A percentile compares a stretch with the other conserved stretches of the same genome.
Conservation (phyloP, 768 basidiomycete species). For the Calvatia gigantea region DNA sequence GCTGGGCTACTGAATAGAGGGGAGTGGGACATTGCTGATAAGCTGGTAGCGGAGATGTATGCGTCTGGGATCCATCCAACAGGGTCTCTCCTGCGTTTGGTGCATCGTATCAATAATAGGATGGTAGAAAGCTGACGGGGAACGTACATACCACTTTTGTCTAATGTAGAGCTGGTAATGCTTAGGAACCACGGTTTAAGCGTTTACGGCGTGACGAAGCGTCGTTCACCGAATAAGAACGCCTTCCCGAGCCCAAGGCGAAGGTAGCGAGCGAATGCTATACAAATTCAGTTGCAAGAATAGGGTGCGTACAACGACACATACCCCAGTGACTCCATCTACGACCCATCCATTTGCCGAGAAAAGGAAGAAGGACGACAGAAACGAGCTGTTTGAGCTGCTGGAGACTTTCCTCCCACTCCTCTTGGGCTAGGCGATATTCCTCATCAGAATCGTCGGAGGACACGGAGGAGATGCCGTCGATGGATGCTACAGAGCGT, state of each 20-base stretch:
- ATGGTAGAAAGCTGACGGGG: not conserved
- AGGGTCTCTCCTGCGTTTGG: slow-evolving; percentile 43
- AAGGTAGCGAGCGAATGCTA: slow-evolving; percentile 72
- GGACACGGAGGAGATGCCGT: slow-evolving; percentile 50
- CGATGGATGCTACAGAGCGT: slow-evolving; percentile 56
- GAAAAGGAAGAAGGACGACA: slow-evolving; percentile 76
- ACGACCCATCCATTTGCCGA: slow-evolving; percentile 88
- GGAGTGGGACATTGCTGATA: slow-evolving; percentile 59
- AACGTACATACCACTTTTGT: not conserved
- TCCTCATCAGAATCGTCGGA: slow-evolving; percentile 71
- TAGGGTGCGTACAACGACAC: slow-evolving; percentile 26
- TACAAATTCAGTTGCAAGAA: slow-evolving; percentile 8
- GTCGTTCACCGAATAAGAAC: slow-evolving; percentile 51
- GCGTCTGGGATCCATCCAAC: slow-evolving; percentile 40
- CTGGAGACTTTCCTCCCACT: slow-evolving; percentile 89
- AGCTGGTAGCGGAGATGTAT: slow-evolving; percentile 60
- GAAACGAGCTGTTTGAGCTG: slow-evolving; percentile 82
- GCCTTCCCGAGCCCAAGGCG: slow-evolving; percentile 57
- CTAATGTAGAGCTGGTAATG: not conserved
- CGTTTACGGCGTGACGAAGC: slow-evolving; percentile 16
- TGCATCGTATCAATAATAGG: slow-evolving; percentile 44
- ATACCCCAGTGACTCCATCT: slow-evolving; percentile 84
- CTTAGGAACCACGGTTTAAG: not conserved
- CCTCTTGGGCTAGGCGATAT: slow-evolving; percentile 73
- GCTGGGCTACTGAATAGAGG: slow-evolving; percentile 54